Evolutionary conservation across 2,329 filamentous ascomycete genomes (phyloP).

Genomic region (Fusarium sublunatum): DNA sequence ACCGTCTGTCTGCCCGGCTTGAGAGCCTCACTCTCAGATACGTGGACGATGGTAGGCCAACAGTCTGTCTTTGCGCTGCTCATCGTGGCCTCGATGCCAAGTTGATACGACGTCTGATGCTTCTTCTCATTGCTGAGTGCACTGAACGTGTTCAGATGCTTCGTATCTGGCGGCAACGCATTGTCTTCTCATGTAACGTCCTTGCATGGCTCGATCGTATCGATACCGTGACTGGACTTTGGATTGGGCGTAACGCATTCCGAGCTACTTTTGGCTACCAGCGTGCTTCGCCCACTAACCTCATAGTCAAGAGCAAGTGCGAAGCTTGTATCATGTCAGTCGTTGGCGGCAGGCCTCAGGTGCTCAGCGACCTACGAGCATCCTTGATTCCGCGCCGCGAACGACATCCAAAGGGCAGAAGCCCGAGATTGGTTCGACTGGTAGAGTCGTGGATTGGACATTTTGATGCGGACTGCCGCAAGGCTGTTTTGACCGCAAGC

Average conservation of each 20-base stretch:
- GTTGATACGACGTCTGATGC: slow-evolving; percentile 58
- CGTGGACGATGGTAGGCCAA: slow-evolving; percentile 37
- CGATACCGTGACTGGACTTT: slow-evolving; percentile 49
- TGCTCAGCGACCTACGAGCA: slow-evolving; percentile 60
- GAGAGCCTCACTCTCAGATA: slow-evolving; percentile 21
- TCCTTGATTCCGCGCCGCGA: slow-evolving; percentile 54
- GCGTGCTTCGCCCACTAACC: slow-evolving; percentile 35
- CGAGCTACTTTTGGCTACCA: slow-evolving; percentile 51
- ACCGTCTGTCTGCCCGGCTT: slow-evolving; percentile 50
- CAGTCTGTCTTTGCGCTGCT: slow-evolving; percentile 54
- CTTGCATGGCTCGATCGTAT: slow-evolving; percentile 45
- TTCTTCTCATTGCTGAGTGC: slow-evolving; percentile 56
- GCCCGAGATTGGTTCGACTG: slow-evolving; percentile 54
- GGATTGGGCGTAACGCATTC: slow-evolving; percentile 54
- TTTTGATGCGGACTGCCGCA: slow-evolving; percentile 37
- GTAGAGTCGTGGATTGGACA: slow-evolving; percentile 59
- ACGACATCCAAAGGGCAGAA: slow-evolving; percentile 4
- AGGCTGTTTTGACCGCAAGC: slow-evolving; percentile 22
- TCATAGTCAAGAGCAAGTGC: slow-evolving; percentile 53
- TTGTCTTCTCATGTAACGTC: slow-evolving; percentile 16
- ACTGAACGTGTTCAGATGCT: slow-evolving; percentile 49
- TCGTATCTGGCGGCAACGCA: slow-evolving; percentile 39
- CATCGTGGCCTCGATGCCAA: slow-evolving; percentile 57
- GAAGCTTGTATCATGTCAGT: slow-evolving; percentile 65
- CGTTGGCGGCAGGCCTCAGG: slow-evolving; percentile 57